These are phyloP conservation scores for Cytospora paraplurivora DNA, from an alignment of 2,329 filamentous ascomycete species.

Conservation along the genomic window DNA sequence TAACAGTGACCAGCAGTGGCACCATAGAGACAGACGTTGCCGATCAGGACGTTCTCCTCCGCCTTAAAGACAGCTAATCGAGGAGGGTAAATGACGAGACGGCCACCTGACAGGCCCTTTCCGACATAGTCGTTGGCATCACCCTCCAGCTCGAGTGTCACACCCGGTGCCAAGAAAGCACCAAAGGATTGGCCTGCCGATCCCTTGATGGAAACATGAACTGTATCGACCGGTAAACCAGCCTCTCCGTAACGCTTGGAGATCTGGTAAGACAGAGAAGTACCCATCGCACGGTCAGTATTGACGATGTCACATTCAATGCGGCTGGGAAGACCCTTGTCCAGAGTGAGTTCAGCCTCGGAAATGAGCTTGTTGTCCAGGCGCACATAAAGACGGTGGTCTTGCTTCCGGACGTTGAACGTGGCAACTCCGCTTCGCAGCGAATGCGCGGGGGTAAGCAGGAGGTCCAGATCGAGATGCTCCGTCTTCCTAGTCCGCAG, in stretches of 20 bases:
- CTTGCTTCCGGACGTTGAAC: constrained; percentile 97
- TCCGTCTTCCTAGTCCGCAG: constrained; percentile 84
- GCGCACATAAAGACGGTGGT: constrained; percentile 88
- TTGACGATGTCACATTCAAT: constrained; percentile 97
- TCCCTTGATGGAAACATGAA: constrained; percentile 94
- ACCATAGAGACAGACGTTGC: constrained; percentile 94
- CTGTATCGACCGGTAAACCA: constrained; percentile 87
- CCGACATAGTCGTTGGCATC: constrained; percentile 97
- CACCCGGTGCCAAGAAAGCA: constrained; percentile 88
- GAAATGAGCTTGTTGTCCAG: constrained; percentile 97
- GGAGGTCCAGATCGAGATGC: constrained; percentile 90
- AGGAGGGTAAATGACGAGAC: constrained; percentile 90
- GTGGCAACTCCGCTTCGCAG: constrained; percentile 92
- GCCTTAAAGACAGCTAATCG: constrained; percentile 90
- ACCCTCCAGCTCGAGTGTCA: constrained; percentile 92
- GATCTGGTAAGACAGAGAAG: constrained; percentile 93
- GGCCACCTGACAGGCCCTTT: constrained; percentile 91
- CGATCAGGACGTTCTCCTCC: constrained; percentile 91
- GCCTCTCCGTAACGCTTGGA: constrained; percentile 89
- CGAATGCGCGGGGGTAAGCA: constrained; percentile 93
- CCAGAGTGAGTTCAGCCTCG: constrained; percentile 89
- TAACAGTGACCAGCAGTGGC: constrained; percentile 89
- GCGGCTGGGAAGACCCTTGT: constrained; percentile 89
- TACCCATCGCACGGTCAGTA: constrained; percentile 90
- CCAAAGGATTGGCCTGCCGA: constrained; percentile 97